Base-by-base conservation (phyloP, 345 rosid genomes). In the Salix dunnii region DNA sequence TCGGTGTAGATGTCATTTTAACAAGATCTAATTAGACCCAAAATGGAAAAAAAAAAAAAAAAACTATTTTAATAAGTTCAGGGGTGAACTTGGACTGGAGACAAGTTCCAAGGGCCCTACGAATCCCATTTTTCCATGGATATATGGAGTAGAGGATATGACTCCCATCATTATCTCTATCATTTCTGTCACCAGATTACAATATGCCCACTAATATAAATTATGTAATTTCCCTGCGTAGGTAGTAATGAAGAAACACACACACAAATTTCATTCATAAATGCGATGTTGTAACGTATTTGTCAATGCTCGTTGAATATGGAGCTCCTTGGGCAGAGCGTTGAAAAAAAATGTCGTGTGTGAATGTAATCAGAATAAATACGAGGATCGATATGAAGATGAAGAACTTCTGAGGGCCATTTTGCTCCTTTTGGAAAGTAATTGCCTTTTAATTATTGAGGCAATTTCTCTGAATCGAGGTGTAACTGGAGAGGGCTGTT, bases 161-260 rank as follows among this genome's bases (percentile, higher is more conserved):
- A 48, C 38, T 70, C n/a, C 61, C 73, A 48, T 70, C 38, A 70
- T 35, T 2, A 70, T 48, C 73, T 43, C 53, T 70, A 48, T 28
- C 4, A n/a, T 12, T 17, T 9, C 1, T 28, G 73, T 18, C 61
- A 27, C 61, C 60, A 46, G 12, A 43, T 46, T 40, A 12, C 27
- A 46, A 43, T 40, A 12, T 27, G 10, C 5, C 51, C 71, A 38
- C 48, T 25, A 23, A 7, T 25, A 11, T 16, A 2, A 12, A 21
- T 11, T 6, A 3, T 23, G 17, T 16, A 2, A 46, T 11, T 12
- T 17, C 48, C 46, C 20, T 21, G 27, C 30, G 27, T 13, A 21
- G 43, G 13, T 10, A 10, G 43, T 10, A 40, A 40, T 40, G 43
- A 40, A 40, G 43, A 40, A 40, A 40, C 13, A 40, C 43, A 11